Base-by-base conservation (phyloP, 768 basidiomycete species). In the Pisolithus tinctorius region DNA sequence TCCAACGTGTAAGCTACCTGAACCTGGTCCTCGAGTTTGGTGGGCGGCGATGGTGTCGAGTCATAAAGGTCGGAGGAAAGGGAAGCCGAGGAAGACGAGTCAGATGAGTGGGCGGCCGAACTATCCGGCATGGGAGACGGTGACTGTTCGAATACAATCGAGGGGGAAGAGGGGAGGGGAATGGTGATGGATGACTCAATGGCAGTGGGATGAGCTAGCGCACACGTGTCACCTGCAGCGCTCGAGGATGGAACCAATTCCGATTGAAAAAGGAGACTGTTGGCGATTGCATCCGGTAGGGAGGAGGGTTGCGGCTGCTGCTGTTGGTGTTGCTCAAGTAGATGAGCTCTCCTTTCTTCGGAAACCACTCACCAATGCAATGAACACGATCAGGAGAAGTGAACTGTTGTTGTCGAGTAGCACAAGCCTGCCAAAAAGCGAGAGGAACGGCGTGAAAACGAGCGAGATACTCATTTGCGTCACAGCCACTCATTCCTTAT, bases 1-100 rank as follows among this genome's bases (percentile, higher is more conserved):
- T 86, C 83, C 55, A 74, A 70, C 0, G 83, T 81, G 58, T 85
- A 85, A 6, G 84, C 84, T 58, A 76, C 71, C 59, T 84, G 82
- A 36, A 85, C 74, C 63, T 80, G 80, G 71, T 84, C 84, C 46
- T 78, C 74, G 54, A 85, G 75, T 0, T 80, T 65, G 20, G 60
- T 67, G 3, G 77, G 64, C 45, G 74, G 57, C 4, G 70, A 63
- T 0, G 70, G 74, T 0, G 73, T 75, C 0, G 75, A 75, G 60
- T 76, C 76, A 60, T 72, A 73, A 64, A 75, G 74, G 61, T 75
- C 61, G 14, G 62, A 51, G 11, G 69, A 56, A 11, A 63, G 47
- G 56, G 67, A 30, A 61, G 60, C 47, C 63, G 67, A 52, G 48
- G 59, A 57, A 51, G 59, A 48, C 25, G 57, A 58, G 23, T 50